Base-by-base conservation (phyloP, 2,329 filamentous ascomycete genomes). In the Stachybotrys elegans region DNA sequence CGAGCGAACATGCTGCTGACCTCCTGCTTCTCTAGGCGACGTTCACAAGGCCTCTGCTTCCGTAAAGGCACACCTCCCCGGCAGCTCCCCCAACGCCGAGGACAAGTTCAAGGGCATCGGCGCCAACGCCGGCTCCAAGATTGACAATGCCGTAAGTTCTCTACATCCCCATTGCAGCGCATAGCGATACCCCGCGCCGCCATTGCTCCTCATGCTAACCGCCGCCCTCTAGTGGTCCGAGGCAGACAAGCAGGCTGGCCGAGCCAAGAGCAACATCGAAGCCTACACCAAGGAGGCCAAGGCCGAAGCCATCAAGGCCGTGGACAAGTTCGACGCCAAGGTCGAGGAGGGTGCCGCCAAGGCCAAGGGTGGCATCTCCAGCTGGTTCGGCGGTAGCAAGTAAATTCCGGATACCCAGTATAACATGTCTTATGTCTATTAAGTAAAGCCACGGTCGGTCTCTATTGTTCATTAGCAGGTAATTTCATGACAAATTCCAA, bases 321-420 rank as follows among this genome's bases (percentile, higher is more conserved):
- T 93, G 42, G 85, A 96, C 67, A 80, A 85, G 64, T 84, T 91
- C 57, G 91, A 95, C 69, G 79, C 81, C 57, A 90, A 82, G 53
- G 84, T 95, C 42, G 86, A 91, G 72, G 73, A 87, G 52, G 82
- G 83, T 52, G 81, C 89, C 4, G 68, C 82, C 42, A 86, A 95
- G 73, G 86, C 89, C 36, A 95, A 95, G 81, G 80, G 82, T 57
- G 85, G 86, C 51, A 67, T 95, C 57, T 87, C 85, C 34, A 79
- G 86, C 63, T 96, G 90, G 91, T 95, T 96, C 59, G 84, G 89
- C 45, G 77, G 78, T 41, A 57, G 57, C 57, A 67, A 66, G 51
- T 62, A 52, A 55, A 37, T 7, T 21, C 25, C 12, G 31, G 31
- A 34, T 34, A 34, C 31, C n/a, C n/a, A n/a, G n/a, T n/a, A n/a